Evolutionary conservation across 768 basidiomycete genomes (phyloP), one percentile per base, ranked within the genome.

Genomic region (Trametes elegans): DNA sequence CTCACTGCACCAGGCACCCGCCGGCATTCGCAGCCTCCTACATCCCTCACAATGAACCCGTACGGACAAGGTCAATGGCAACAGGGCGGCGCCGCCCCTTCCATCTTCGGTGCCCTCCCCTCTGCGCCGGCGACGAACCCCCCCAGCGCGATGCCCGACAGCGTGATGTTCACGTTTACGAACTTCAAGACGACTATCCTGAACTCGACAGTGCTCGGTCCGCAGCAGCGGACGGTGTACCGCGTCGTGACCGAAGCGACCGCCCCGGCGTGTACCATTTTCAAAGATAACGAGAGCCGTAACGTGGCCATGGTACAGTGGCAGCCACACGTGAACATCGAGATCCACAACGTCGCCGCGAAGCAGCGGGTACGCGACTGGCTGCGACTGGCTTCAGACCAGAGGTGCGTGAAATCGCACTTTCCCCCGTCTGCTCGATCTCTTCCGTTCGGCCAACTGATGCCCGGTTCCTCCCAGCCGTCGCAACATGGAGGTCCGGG

Each of bases 21-120:
- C 23, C 42, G 27, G 45, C 47, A 49, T 28, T 29, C 23, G 24
- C 27, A 38, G 52, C 48, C 53, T 34, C 23, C 14, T 3, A n/a
- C 11, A 11, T 36, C 19, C 35, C 13, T 19, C 14, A 38, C 9
- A 13, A 68, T 66, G 64, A 66, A 68, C 56, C 67, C 67, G 21
- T 68, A 64, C 55, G 57, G 54, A 24, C 60, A n/a, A n/a, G n/a
- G n/a, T n/a, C n/a, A 63, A 48, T 54, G 49, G 56, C 56, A 60
- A 36, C 58, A 56, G 53, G 64, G 64, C 60, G 52, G 57, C 28
- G 49, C 34, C 16, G 63, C 73, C 5, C 80, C 83, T 42, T 85
- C 85, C 42, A 68, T 85, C 53, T 82, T 80, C 61, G 85, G 85
- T 5, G 84, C 83, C 0, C 79, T 87, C 18, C 85, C 85, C 26